These are phyloP conservation scores for Russula olivacea DNA, from an alignment of 768 basidiomycete species.

Conservation along the genomic window DNA sequence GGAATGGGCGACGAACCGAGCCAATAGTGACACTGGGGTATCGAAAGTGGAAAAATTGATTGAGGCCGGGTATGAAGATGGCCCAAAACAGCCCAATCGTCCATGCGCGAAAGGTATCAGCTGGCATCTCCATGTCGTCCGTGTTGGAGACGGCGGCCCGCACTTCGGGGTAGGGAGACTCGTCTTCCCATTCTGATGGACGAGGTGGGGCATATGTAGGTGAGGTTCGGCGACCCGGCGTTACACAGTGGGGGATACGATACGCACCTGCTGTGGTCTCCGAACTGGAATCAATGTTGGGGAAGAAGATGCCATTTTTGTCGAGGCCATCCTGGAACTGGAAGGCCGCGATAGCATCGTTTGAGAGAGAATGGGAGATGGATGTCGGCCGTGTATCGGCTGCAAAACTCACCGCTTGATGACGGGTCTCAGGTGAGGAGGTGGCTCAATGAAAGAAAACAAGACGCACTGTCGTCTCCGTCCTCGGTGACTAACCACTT, in stretches of 20 bases:
- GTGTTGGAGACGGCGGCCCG: constrained; percentile 69
- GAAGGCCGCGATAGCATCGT: not conserved
- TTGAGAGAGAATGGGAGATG: not conserved
- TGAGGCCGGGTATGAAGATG: constrained; percentile 56
- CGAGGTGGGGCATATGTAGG: not conserved
- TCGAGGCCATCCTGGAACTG: constrained; percentile 17
- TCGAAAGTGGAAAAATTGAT: constrained; percentile 67
- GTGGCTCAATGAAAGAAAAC: no score
- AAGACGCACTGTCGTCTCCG: constrained; percentile 6
- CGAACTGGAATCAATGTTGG: constrained; percentile 22
- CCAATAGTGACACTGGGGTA: constrained; percentile 24
- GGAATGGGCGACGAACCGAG: constrained; percentile 25
- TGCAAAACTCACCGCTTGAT: constrained; percentile 22
- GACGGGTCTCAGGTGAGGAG: not conserved
- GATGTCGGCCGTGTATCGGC: not conserved
- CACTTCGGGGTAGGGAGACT: constrained; percentile 83
- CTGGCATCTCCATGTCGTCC: constrained; percentile 60
- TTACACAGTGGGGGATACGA: not conserved
- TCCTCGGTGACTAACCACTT: constrained; percentile 23
- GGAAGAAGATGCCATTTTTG: constrained; percentile 21
- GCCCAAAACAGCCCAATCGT: constrained; percentile 66
- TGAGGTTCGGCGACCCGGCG: not conserved
- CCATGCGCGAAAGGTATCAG: constrained; percentile 63
- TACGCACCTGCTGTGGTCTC: constrained; percentile 19
- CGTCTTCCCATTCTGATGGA: constrained; percentile 43